phyloP scores from a whole-genome alignment of 2,329 filamentous ascomycete genomes.

The Penicillium sp. region DNA sequence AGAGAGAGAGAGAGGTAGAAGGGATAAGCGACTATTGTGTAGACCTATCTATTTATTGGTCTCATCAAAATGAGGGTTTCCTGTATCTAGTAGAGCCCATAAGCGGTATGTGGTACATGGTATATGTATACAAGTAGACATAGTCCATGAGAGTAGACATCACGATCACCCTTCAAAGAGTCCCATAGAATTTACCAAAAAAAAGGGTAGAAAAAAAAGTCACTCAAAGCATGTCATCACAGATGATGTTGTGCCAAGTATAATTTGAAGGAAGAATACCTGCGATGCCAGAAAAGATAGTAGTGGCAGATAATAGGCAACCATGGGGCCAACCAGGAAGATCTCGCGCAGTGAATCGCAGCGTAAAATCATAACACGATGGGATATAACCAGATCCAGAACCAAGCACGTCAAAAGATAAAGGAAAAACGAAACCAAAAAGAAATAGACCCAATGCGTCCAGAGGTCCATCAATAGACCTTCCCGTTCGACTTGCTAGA shows the following conservation, averaged over 20 bases:
- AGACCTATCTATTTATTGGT: too few species aligned
- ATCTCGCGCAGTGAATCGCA: slow-evolving; percentile 21
- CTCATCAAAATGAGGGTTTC: too few species aligned
- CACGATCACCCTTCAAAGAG: not conserved
- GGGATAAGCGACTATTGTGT: too few species aligned
- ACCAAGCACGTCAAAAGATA: slow-evolving; percentile 9
- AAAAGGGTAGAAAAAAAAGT: not conserved
- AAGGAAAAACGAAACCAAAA: not conserved
- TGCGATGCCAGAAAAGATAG: slow-evolving; percentile 6
- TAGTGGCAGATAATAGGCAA: slow-evolving; percentile 3
- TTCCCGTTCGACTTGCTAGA: not conserved
- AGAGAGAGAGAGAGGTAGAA: too few species aligned
- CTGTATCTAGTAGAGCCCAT: too few species aligned
- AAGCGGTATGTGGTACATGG: too few species aligned
- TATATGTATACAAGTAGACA: too few species aligned
- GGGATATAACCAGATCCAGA: slow-evolving; percentile 31
- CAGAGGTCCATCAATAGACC: not conserved
- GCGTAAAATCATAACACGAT: slow-evolving; percentile 34
- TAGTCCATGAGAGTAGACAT: too few species aligned
- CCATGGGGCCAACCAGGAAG: slow-evolving; percentile 17
- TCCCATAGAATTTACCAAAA: not conserved
- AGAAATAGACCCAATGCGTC: slow-evolving; percentile 5
- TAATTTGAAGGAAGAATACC: not conserved
- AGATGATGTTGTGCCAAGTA: slow-evolving; percentile 12
- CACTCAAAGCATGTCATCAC: not conserved